These are phyloP conservation scores for Naegleria lovaniensis DNA, from an alignment of 208 protist genomes.

Conservation along the genomic window DNA sequence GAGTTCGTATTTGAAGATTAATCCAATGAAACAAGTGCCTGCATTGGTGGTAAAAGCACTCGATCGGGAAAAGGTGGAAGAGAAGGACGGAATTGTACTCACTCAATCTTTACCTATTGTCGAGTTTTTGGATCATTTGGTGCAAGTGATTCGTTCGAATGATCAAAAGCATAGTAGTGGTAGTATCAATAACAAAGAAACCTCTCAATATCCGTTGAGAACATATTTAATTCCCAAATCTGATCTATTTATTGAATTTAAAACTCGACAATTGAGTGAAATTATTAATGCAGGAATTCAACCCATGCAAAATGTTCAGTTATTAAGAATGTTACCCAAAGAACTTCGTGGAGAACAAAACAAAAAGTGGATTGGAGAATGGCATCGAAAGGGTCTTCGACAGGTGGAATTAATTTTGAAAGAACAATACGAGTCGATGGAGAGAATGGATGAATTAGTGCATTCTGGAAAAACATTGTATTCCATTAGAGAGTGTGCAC, in stretches of 20 bases:
- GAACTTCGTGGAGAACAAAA: not conserved
- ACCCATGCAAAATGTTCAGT: not conserved
- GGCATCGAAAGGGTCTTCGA: not conserved
- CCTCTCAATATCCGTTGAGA: no score
- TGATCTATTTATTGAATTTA: not conserved
- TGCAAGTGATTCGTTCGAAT: not conserved
- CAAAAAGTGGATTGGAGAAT: not conserved
- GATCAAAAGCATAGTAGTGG: no score
- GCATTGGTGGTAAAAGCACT: not conserved
- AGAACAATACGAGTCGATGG: not conserved
- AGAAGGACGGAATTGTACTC: not conserved
- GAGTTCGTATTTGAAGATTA: not conserved
- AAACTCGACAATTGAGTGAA: not conserved
- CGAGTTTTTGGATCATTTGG: not conserved
- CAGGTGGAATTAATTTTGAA: not conserved
- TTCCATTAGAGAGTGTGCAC: not conserved
- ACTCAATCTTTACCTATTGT: not conserved
- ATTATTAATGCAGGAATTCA: not conserved
- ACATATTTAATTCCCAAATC: not conserved
- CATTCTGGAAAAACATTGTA: not conserved
- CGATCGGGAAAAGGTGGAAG: no score
- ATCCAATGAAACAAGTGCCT: not conserved
- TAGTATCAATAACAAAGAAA: no score
- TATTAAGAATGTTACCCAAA: not conserved
- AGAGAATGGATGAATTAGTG: not conserved